Conservation (phyloP, 2,329 filamentous ascomycete genomes). For the Raffaelea ambrosiae region DNA sequence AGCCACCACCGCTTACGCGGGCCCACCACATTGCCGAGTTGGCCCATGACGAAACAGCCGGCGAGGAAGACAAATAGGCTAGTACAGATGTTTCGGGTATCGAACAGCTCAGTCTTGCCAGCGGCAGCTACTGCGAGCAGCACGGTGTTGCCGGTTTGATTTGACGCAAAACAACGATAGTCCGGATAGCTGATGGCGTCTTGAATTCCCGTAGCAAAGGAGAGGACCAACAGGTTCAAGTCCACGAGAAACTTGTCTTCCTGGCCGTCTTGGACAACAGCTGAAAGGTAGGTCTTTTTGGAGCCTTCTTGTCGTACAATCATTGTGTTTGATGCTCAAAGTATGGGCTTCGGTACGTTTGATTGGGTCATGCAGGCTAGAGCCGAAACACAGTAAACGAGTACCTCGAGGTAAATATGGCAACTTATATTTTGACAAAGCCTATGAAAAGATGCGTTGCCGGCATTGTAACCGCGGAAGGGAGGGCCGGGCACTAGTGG, state of each 20-base stretch:
- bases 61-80: not conserved
- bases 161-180: not conserved
- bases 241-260: not conserved
- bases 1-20: not conserved
- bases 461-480: no score
- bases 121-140: not conserved
- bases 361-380: no score
- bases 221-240: not conserved
- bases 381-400: no score
- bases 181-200: not conserved
- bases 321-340: no score
- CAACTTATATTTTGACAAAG: no score
- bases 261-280: not conserved
- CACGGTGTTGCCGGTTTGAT: not conserved
- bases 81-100: not conserved
- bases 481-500: no score
- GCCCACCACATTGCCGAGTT: not conserved
- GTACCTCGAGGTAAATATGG: no score
- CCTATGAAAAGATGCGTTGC: no score
- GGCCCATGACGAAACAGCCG: not conserved
- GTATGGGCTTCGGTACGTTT: no score
- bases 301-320: not conserved
- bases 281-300: not conserved
- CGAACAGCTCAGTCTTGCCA: not conserved
- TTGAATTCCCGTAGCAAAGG: not conserved